phyloP scores from a whole-genome alignment of 495 filamentous ascomycete species.

The Polyplosphaeria fusca region DNA sequence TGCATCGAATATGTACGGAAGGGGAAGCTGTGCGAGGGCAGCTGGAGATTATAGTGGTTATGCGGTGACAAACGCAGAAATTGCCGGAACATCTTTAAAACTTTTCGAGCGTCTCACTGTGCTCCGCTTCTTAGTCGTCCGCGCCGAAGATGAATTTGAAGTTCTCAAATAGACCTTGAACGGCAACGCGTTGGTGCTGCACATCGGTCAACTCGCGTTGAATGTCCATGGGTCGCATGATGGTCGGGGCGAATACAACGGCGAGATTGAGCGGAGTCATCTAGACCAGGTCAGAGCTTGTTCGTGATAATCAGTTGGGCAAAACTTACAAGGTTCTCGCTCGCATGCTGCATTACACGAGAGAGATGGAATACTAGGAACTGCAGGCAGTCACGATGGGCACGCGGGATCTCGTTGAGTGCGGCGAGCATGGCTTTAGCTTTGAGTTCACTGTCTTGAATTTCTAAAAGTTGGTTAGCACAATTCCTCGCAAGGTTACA shows the following conservation, averaged over 20 bases:
- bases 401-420: conserved; percentile 71
- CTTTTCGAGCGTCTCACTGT: too few species aligned
- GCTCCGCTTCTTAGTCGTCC: conserved; percentile 27
- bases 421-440: conserved; percentile 65
- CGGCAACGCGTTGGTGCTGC: conserved; percentile 46
- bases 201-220: conserved; percentile 96
- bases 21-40: too few species aligned
- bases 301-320: neutral
- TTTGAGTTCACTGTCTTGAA: conserved; percentile 56
- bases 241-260: conserved; percentile 96
- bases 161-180: conserved; percentile 38
- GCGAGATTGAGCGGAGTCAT: conserved; percentile 96
- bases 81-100: too few species aligned
- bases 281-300: conserved; percentile 22
- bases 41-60: too few species aligned
- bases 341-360: conserved; percentile 76
- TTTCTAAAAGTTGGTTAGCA: conserved; percentile 42
- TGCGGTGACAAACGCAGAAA: too few species aligned
- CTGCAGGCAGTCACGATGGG: conserved; percentile 84
- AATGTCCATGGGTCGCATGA: conserved; percentile 84
- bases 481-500: neutral
- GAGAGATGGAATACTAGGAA: conserved; percentile 92
- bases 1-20: too few species aligned
- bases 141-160: conserved; percentile 34
- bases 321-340: conserved; percentile 66